Conservation (phyloP, 805 yeast genomes). For the Candida nemodendra region DNA sequence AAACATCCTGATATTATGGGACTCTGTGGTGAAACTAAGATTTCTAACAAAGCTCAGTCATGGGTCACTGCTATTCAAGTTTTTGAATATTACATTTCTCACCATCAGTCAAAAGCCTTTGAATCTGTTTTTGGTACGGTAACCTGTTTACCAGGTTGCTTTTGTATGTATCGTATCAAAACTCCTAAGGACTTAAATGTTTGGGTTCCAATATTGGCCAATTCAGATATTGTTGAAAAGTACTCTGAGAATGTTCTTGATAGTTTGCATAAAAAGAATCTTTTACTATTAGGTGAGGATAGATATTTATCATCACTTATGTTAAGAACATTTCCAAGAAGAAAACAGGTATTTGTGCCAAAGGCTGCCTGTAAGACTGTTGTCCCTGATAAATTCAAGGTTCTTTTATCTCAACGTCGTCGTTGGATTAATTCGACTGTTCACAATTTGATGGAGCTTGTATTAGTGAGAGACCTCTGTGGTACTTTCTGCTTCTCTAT, state of each 20-base stretch:
- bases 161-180: slow-evolving; percentile 87
- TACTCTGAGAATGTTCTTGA: slow-evolving; percentile 83
- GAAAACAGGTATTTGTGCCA: slow-evolving; percentile 83
- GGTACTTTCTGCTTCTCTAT: slow-evolving; percentile 93
- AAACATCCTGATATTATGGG: slow-evolving; percentile 88
- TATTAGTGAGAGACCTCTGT: slow-evolving; percentile 80
- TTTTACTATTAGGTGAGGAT: slow-evolving; percentile 86
- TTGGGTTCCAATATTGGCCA: slow-evolving; percentile 93
- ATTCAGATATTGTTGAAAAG: slow-evolving; percentile 90
- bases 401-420: slow-evolving; percentile 86
- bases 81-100: slow-evolving; percentile 89
- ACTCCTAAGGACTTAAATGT: slow-evolving; percentile 79
- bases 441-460: slow-evolving; percentile 86
- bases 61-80: slow-evolving; percentile 96
- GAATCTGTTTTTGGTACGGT: slow-evolving; percentile 95
- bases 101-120: slow-evolving; percentile 91
- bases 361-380: slow-evolving; percentile 91
- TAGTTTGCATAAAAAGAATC: slow-evolving; percentile 82
- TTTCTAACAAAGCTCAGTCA: slow-evolving; percentile 73
- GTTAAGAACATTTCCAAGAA: slow-evolving; percentile 85
- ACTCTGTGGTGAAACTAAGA: slow-evolving; percentile 91
- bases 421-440: slow-evolving; percentile 97
- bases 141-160: slow-evolving; percentile 94
- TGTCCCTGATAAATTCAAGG: slow-evolving; percentile 80
- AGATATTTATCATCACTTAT: slow-evolving; percentile 80